Conservation (phyloP, 495 filamentous ascomycete species). For the Neurospora terricola region DNA sequence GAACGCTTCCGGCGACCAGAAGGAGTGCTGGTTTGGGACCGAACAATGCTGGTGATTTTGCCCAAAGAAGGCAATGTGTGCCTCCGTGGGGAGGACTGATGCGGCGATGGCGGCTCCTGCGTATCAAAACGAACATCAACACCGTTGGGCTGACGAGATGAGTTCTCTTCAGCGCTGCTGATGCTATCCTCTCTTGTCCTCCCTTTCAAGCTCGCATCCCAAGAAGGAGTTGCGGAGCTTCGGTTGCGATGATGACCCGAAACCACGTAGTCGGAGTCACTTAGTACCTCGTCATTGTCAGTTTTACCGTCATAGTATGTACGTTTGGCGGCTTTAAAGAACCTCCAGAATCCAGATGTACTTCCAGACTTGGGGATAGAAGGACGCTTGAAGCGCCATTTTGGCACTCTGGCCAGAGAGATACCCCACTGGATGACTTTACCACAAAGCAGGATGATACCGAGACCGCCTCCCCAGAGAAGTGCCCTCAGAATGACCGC, state of each 20-base stretch:
- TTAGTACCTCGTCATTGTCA: not conserved
- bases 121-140: slow-evolving; percentile 12
- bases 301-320: not conserved
- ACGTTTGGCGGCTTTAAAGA: not conserved
- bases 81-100: slow-evolving; percentile 28
- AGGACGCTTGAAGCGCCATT: slow-evolving; percentile 70
- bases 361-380: slow-evolving; percentile 12
- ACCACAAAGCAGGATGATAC: slow-evolving; percentile 60
- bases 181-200: not conserved
- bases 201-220: not conserved
- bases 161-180: slow-evolving; percentile 6
- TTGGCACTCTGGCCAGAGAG: slow-evolving; percentile 75
- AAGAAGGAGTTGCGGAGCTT: not conserved
- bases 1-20: slow-evolving; percentile 58
- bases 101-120: slow-evolving; percentile 1
- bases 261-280: not conserved
- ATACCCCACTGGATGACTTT: slow-evolving; percentile 80
- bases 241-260: not conserved
- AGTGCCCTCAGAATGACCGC: slow-evolving; percentile 69
- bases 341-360: not conserved
- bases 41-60: slow-evolving; percentile 13
- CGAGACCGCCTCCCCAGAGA: slow-evolving; percentile 80
- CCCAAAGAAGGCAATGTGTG: slow-evolving; percentile 41
- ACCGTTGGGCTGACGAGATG: not conserved
- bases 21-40: slow-evolving; percentile 42